Base-by-base conservation (phyloP, 768 basidiomycete species). In the Russula ochroleuca region DNA sequence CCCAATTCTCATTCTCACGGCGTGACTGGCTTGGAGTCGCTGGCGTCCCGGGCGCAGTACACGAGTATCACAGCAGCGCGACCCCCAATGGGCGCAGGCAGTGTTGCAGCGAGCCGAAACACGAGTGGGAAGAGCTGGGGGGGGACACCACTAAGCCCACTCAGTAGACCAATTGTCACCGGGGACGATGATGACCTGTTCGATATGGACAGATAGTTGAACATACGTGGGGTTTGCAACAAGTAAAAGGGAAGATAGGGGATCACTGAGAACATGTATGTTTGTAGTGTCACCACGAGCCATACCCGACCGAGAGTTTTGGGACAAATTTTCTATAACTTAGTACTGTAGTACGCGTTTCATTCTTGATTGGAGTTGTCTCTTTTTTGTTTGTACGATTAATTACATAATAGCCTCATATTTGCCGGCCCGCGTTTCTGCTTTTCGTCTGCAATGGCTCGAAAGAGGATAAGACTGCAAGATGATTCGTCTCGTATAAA, bases 181-280 rank as follows among this genome's bases (percentile, higher is more conserved):
- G 77, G 77, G 38, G 83, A 87, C 64, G 86, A 87, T 71, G 88
- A 87, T 70, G 81, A 80, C 65, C 73, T 90, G 71, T 91, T 91
- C 72, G 78, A 78, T 69, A 85, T 90, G 84, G 88, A 90, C 66
- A 77, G 77, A 58, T 64, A 59, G 51, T 59, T 80, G 54, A 69
- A 60, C 23, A 11, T 31, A 37, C 48, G 33, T 31, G 28, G 48
- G 37, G 28, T 43, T 47, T 13, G 19, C 43, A 47, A 31, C 10
- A 28, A 21, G 35, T 33, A 52, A 67, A 53, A 57, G 25, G 47
- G 45, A 53, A 53, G 56, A 57, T 33, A 23, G 14, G 38, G 23
- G 15, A 19, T 53, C n/a, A 38, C 25, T 11, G 57, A 40, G n/a
- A 53, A 64, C 51, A 25, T 66, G 65, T 66, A 65, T 50, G 54